Evolutionary conservation across 345 rosid genomes (phyloP).

Genomic region (Angophora floribunda): DNA sequence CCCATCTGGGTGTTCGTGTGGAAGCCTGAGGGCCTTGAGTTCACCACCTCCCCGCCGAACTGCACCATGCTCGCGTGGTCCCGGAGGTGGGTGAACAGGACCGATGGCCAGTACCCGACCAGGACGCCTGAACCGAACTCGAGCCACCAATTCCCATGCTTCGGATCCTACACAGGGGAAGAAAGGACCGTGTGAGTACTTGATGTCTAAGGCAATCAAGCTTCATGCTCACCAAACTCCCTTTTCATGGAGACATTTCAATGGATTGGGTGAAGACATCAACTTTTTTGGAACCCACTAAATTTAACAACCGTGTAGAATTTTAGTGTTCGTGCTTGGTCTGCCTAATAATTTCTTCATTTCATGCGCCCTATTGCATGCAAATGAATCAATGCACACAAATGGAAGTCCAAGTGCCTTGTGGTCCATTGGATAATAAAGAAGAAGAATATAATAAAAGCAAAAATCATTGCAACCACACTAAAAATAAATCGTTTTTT

Average conservation of each 20-base stretch:
- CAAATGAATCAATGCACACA: neutral
- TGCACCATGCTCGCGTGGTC: constrained; percentile 95
- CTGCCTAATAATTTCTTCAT: neutral
- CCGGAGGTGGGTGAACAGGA: constrained; percentile 65
- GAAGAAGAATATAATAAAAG: neutral
- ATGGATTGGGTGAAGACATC: neutral
- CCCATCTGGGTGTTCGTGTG: constrained; percentile 97
- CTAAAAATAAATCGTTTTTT: fast-evolving
- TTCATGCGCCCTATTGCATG: neutral
- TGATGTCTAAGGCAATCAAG: neutral
- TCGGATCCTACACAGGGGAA: constrained; percentile 64
- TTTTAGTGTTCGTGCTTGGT: neutral
- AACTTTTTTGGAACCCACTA: neutral
- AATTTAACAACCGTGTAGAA: neutral
- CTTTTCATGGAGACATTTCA: neutral
- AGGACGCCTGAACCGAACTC: constrained; percentile 85
- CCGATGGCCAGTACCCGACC: constrained; percentile 94
- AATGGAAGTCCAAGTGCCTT: neutral
- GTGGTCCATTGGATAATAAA: neutral
- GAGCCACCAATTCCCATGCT: constrained; percentile 99
- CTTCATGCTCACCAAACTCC: neutral
- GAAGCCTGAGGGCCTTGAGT: constrained; percentile 51
- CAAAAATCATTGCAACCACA: neutral
- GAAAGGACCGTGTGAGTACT: neutral
- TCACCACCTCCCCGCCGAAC: constrained; percentile 86